Conservation (phyloP, 2,329 filamentous ascomycete species). For the Aspergillus ustus region DNA sequence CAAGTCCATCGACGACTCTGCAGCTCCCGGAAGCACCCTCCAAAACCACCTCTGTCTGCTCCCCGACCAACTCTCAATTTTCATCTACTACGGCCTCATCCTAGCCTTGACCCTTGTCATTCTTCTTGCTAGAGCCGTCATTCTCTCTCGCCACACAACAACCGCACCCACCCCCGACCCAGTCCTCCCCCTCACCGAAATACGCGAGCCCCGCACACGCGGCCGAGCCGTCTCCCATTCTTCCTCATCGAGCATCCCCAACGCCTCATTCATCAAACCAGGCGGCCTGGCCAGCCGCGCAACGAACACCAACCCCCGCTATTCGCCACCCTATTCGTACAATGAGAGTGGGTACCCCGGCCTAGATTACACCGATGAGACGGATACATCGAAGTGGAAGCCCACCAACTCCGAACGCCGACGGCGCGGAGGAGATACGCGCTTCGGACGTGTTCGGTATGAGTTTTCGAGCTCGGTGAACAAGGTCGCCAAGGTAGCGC, state of each 20-base stretch:
- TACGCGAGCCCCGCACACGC: constrained; percentile 30
- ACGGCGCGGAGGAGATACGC: constrained; percentile 30
- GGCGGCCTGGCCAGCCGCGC: constrained; percentile 35
- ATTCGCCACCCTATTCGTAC: constrained; percentile 24
- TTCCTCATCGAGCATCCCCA: constrained; percentile 39
- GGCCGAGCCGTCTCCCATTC: constrained; percentile 26
- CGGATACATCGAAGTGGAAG: constrained; percentile 36
- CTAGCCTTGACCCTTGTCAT: constrained; percentile 57
- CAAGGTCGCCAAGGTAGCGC: constrained; percentile 66
- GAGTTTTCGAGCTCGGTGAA: constrained; percentile 68
- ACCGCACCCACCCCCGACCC: constrained; percentile 19
- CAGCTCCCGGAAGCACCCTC: constrained; percentile 59
- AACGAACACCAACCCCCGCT: constrained; percentile 27
- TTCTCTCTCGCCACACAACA: constrained; percentile 32
- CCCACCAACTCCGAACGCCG: constrained; percentile 22
- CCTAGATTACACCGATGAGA: constrained; percentile 28
- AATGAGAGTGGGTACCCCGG: constrained; percentile 31
- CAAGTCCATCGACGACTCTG: constrained; percentile 31
- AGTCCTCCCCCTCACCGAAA: constrained; percentile 37
- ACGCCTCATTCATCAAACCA: constrained; percentile 34
- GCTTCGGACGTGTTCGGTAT: constrained; percentile 50
- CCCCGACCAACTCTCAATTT: constrained; percentile 84
- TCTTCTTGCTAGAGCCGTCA: constrained; percentile 51
- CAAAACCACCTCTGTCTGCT: constrained; percentile 91
- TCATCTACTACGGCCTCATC: constrained; percentile 75